phyloP scores from a whole-genome alignment of 306 rosid species.

The Cercis canadensis region DNA sequence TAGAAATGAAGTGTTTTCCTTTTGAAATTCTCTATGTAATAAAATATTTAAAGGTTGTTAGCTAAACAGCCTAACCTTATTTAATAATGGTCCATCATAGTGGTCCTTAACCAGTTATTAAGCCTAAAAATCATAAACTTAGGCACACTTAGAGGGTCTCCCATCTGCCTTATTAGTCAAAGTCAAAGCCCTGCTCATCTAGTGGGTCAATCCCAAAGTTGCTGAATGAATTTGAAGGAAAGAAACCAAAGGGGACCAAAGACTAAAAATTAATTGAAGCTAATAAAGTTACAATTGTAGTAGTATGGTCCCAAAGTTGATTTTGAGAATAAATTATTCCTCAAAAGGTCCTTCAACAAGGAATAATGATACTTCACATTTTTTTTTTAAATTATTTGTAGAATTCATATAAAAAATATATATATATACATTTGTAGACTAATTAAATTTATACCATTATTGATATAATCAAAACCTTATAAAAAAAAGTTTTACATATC shows the following conservation, averaged over 20 bases:
- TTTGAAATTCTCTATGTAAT: not conserved
- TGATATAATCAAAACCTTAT: too few species aligned
- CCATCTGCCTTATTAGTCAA: constrained; percentile 40
- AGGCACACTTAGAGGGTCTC: constrained; percentile 32
- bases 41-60: not conserved
- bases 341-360: not conserved
- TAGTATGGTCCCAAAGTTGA: constrained; percentile 52
- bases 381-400: too few species aligned
- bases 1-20: not conserved
- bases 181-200: constrained; percentile 38
- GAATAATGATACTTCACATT: not conserved
- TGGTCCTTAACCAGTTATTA: constrained; percentile 6
- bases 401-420: too few species aligned
- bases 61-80: too few species aligned
- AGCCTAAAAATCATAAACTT: constrained; percentile 13
- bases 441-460: too few species aligned
- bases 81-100: not conserved
- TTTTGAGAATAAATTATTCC: constrained; percentile 19
- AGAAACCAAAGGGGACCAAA: constrained; percentile 17
- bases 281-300: not conserved
- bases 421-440: too few species aligned
- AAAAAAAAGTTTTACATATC: too few species aligned
- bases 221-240: constrained; percentile 32
- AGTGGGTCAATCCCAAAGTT: constrained; percentile 40
- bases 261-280: constrained; percentile 29